These are phyloP conservation scores for Galerina sulciceps DNA, from an alignment of 768 basidiomycete species.

Conservation along the genomic window DNA sequence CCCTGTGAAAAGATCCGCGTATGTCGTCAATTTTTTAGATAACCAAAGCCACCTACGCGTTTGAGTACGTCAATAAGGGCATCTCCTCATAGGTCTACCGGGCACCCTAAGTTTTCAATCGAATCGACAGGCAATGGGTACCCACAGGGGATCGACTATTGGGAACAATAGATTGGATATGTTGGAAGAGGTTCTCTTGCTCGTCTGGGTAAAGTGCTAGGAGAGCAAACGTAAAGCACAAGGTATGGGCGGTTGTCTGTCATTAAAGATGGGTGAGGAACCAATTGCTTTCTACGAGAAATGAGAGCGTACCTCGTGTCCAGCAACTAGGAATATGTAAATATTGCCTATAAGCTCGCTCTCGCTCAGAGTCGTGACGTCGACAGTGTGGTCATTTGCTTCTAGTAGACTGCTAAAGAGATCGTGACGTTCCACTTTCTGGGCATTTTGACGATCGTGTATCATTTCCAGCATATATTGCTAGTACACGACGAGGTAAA, in stretches of 20 bases:
- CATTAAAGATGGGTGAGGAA: slow-evolving; percentile 40
- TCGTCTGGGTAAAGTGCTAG: slow-evolving; percentile 48
- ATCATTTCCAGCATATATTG: slow-evolving; percentile 60
- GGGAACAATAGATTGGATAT: slow-evolving; percentile 36
- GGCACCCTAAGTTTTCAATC: not conserved
- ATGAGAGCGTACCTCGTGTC: slow-evolving; percentile 52
- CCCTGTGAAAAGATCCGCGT: slow-evolving; percentile 29
- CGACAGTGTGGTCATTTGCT: slow-evolving; percentile 46
- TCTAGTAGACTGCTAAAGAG: slow-evolving; percentile 56
- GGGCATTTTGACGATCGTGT: slow-evolving; percentile 37
- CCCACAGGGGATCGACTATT: slow-evolving; percentile 35
- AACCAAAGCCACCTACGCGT: slow-evolving; percentile 34
- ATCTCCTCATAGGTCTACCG: slow-evolving; percentile 44
- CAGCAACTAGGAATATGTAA: slow-evolving; percentile 61
- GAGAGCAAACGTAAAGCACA: slow-evolving; percentile 43
- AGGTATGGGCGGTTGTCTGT: slow-evolving; percentile 40
- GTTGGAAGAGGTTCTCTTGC: slow-evolving; percentile 46
- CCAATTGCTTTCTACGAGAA: slow-evolving; percentile 35
- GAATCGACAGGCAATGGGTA: not conserved
- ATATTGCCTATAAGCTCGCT: slow-evolving; percentile 52
- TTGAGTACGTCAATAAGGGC: slow-evolving; percentile 38
- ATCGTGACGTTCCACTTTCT: slow-evolving; percentile 48
- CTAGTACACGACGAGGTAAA: slow-evolving; percentile 9
- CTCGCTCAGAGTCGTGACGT: slow-evolving; percentile 41
- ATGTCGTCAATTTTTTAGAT: not conserved